Evolutionary conservation across 345 rosid species (phyloP).

Genomic region (Salix viminalis): DNA sequence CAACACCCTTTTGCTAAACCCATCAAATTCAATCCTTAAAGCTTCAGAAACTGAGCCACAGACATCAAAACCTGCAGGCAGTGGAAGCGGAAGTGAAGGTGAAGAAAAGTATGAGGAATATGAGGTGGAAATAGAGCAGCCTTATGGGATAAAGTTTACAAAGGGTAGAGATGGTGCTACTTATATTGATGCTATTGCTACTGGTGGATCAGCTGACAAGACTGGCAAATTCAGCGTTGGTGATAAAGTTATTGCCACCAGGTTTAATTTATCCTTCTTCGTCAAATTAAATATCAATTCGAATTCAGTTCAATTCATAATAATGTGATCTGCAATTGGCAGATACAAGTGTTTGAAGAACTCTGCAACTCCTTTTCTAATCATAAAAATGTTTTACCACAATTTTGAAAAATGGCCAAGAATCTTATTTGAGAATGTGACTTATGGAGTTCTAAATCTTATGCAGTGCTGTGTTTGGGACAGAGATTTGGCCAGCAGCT

Average conservation of each 20-base stretch:
- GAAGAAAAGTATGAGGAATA: constrained; percentile 59
- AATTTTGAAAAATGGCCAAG: neutral
- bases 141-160: constrained; percentile 71
- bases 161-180: constrained; percentile 92
- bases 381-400: neutral
- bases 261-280: constrained; percentile 36
- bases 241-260: constrained; percentile 90
- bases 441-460: constrained; percentile 24
- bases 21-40: constrained; percentile 29
- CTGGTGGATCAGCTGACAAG: constrained; percentile 83
- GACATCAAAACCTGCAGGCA: constrained; percentile 33
- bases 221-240: constrained; percentile 73
- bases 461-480: constrained; percentile 98
- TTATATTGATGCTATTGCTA: constrained; percentile 79
- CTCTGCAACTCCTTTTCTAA: neutral
- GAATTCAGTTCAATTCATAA: no score
- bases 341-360: neutral
- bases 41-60: constrained; percentile 63
- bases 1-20: constrained; percentile 42
- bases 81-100: constrained; percentile 31
- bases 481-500: constrained; percentile 98
- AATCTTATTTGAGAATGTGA: neutral
- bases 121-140: constrained; percentile 81
- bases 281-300: neutral
- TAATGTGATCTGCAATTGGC: neutral